Evolutionary conservation across 441 rosid genomes (phyloP).

Genomic region (Gossypium gossypioides): DNA sequence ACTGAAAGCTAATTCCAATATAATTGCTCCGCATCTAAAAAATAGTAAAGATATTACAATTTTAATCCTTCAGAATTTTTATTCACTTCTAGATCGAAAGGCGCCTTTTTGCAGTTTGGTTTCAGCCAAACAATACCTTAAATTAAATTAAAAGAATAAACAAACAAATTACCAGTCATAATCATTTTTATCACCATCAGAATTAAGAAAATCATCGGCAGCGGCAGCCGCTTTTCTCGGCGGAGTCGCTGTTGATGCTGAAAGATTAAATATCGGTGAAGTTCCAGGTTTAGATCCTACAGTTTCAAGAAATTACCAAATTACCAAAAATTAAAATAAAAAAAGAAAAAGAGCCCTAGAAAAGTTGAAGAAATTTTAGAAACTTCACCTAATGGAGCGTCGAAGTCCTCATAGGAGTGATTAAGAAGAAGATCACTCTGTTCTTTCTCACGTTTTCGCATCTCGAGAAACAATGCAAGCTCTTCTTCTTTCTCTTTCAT

Average conservation of each 20-base stretch:
- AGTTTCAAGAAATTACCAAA: conserved; percentile 22
- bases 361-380: background rate
- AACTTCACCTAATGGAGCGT: conserved; percentile 53
- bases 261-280: conserved; percentile 68
- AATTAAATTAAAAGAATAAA: conserved; percentile 3
- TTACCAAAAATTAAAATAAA: background rate
- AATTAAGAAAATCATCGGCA: conserved; percentile 83
- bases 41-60: background rate
- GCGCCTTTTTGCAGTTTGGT: background rate
- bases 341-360: background rate
- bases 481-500: conserved; percentile 86
- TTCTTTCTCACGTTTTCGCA: conserved; percentile 78
- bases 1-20: background rate
- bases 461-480: conserved; percentile 79
- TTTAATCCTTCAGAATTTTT: background rate
- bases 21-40: background rate
- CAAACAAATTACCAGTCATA: conserved; percentile 66
- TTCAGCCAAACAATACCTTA: background rate
- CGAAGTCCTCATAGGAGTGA: conserved; percentile 50
- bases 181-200: conserved; percentile 84
- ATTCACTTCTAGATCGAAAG: background rate
- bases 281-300: conserved; percentile 70
- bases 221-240: conserved; percentile 61
- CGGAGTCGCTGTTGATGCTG: conserved; percentile 33
- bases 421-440: conserved; percentile 49